These are phyloP conservation scores for Penicillium sp. DNA, from an alignment of 2,329 filamentous ascomycete genomes.

Conservation along the genomic window DNA sequence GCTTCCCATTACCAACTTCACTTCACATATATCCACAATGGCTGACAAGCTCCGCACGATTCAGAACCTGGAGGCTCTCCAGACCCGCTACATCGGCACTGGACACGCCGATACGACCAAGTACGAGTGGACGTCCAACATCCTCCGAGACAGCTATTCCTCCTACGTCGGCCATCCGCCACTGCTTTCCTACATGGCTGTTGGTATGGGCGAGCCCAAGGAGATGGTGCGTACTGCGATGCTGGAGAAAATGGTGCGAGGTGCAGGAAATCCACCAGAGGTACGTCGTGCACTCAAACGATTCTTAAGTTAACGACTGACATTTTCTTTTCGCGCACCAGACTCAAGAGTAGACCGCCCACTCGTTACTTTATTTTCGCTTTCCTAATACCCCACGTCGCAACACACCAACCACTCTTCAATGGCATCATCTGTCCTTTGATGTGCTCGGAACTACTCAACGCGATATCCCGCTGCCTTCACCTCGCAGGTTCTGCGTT, in stretches of 20 bases:
- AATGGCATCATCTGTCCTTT: background rate
- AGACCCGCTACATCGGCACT: conserved; percentile 93
- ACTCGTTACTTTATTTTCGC: background rate
- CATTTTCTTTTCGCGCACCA: background rate
- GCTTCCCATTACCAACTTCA: background rate
- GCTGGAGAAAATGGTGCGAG: conserved; percentile 73
- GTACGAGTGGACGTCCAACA: conserved; percentile 97
- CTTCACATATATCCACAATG: conserved; percentile 44
- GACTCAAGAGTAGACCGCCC: conserved; percentile 5
- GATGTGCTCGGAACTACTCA: background rate
- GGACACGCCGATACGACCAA: conserved; percentile 95
- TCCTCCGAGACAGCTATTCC: conserved; percentile 88
- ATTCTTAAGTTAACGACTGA: conserved; percentile 1
- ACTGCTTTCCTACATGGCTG: conserved; percentile 81
- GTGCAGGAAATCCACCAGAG: conserved; percentile 67
- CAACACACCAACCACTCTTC: background rate
- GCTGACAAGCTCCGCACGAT: conserved; percentile 97
- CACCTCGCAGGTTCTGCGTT: background rate
- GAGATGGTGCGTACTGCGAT: conserved; percentile 78
- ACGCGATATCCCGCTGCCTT: background rate
- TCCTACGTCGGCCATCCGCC: conserved; percentile 89
- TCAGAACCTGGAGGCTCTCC: conserved; percentile 95
- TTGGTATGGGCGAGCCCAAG: conserved; percentile 82
- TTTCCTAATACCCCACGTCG: conserved; percentile 2
- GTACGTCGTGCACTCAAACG: conserved; percentile 35